Conservation (phyloP, 192 early-diverging fungal genomes). For the Borealophlyctis nickersoniae region DNA sequence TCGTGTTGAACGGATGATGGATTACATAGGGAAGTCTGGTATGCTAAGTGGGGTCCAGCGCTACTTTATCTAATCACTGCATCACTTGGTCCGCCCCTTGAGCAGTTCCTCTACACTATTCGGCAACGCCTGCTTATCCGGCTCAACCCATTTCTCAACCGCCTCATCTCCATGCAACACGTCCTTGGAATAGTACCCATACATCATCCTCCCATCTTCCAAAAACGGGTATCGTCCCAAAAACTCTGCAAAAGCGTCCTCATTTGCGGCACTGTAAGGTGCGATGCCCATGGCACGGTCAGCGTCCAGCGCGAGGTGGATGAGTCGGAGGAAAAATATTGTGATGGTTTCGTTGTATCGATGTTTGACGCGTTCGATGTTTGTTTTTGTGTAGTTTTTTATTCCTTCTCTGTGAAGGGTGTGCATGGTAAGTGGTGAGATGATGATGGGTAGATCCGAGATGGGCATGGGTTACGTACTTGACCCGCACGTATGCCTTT, state of each 20-base stretch:
- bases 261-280: neutral
- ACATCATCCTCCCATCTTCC: conserved; percentile 20
- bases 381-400: conserved; percentile 24
- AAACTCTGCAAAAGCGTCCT: conserved; percentile 29
- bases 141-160: neutral
- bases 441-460: neutral
- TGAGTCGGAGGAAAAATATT: conserved; percentile 27
- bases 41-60: too few species aligned
- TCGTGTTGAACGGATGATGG: too few species aligned
- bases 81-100: too few species aligned
- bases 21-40: too few species aligned
- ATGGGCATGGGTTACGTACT: conserved; percentile 15
- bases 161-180: conserved; percentile 16
- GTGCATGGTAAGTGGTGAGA: neutral
- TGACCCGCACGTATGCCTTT: conserved; percentile 18
- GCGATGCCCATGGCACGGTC: conserved; percentile 6
- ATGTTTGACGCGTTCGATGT: conserved; percentile 22
- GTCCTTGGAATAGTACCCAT: conserved; percentile 17
- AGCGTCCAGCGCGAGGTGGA: conserved; percentile 21
- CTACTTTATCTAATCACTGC: too few species aligned
- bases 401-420: conserved; percentile 25
- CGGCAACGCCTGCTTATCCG: neutral
- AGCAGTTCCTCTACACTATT: neutral
- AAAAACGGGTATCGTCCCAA: conserved; percentile 23
- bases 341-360: conserved; percentile 44